Percentiles rank a stretch among this genome's conserved stretches.
Conservation (phyloP, 768 basidiomycete genomes). For the Kwoniella bestiolae region DNA sequence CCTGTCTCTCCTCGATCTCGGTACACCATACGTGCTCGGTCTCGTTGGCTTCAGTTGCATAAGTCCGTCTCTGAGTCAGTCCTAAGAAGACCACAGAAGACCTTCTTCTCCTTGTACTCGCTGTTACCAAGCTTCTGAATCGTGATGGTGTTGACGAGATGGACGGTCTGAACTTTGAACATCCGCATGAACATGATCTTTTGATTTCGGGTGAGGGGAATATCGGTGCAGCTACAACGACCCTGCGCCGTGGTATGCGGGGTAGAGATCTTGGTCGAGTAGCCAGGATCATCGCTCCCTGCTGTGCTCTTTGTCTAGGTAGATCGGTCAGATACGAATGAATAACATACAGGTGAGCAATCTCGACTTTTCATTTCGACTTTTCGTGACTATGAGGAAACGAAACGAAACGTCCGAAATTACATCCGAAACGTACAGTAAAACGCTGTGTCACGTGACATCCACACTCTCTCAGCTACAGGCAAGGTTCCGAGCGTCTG, state of each 20-base stretch:
- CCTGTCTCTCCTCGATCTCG: constrained; percentile 21
- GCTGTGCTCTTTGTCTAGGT: no score
- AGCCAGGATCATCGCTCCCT: background rate
- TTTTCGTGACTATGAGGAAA: no score
- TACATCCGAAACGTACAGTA: background rate
- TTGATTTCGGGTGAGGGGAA: background rate
- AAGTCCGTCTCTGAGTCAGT: background rate
- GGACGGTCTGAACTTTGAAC: constrained; percentile 17
- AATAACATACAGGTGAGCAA: no score
- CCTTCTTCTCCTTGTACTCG: no score
- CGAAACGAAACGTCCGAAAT: background rate
- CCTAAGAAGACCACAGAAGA: no score
- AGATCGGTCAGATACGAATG: no score
- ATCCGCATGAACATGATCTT: constrained; percentile 14
- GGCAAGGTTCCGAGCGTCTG: no score
- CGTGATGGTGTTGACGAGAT: no score
- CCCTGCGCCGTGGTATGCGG: background rate
- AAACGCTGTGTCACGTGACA: background rate
- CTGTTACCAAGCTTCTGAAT: no score
- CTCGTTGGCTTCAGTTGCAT: background rate
- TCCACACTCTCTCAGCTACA: no score
- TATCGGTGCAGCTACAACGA: background rate
- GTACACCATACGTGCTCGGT: constrained; percentile 15
- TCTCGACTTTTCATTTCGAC: background rate
- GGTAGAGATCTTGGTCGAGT: background rate